A percentile compares a stretch with the other conserved stretches of the same genome.
These are phyloP conservation scores for Candida glucosophila DNA, from an alignment of 1,139 yeast genomes.

Conservation along the genomic window DNA sequence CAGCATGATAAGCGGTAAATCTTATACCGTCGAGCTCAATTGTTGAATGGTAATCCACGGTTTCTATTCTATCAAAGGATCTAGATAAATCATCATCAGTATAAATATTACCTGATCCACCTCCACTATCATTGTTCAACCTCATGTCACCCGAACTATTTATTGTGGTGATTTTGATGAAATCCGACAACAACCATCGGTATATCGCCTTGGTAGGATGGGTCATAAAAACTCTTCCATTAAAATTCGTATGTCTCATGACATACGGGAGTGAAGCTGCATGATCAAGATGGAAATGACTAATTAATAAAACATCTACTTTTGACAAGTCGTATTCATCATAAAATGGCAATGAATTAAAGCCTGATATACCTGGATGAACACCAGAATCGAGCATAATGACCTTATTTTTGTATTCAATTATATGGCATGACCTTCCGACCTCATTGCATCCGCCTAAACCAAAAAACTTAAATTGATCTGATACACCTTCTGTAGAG, in stretches of 20 bases:
- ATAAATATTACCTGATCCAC: conserved; percentile 47
- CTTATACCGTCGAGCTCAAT: conserved; percentile 88
- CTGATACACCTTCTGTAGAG: no score
- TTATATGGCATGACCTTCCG: conserved; percentile 90
- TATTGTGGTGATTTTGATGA: conserved; percentile 81
- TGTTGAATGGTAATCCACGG: conserved; percentile 92
- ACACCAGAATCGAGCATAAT: conserved; percentile 97
- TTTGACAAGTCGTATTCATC: conserved; percentile 88
- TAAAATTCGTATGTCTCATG: conserved; percentile 92
- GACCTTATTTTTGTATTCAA: conserved; percentile 91
- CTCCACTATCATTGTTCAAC: conserved; percentile 11
- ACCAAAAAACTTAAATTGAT: conserved; percentile 67
- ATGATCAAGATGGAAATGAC: conserved; percentile 95
- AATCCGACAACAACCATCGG: conserved; percentile 90
- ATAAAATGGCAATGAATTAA: conserved; percentile 86
- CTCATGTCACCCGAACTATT: conserved; percentile 36
- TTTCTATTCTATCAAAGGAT: conserved; percentile 85
- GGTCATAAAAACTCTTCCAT: conserved; percentile 96
- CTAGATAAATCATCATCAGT: conserved; percentile 85
- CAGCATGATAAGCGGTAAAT: conserved; percentile 97
- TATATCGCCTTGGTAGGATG: conserved; percentile 98
- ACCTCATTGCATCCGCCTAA: conserved; percentile 99
- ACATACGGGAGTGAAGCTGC: conserved; percentile 97
- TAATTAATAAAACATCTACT: conserved; percentile 77
- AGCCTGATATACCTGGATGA: conserved; percentile 90